A percentile compares a stretch with the other conserved stretches of the same genome.
These are phyloP conservation scores for Sapria himalayana DNA, from an alignment of 345 rosid species.

Conservation along the genomic window DNA sequence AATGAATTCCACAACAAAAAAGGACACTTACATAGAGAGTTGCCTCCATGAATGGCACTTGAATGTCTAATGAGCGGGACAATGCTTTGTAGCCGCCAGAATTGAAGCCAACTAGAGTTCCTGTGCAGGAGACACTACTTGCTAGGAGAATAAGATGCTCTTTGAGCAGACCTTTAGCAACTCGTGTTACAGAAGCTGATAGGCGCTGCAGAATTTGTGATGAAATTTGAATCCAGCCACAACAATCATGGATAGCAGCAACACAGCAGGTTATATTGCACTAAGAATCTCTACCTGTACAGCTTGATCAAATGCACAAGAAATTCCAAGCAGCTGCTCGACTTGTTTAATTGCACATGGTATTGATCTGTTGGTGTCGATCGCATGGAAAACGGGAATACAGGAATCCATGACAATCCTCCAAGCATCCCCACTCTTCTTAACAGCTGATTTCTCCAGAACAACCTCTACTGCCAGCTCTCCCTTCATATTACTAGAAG, in stretches of 20 bases:
- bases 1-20: no score
- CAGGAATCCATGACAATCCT: slow-evolving; percentile 70
- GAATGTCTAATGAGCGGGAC: slow-evolving; percentile 48
- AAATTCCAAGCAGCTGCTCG: slow-evolving; percentile 69
- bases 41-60: slow-evolving; percentile 94
- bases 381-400: slow-evolving; percentile 61
- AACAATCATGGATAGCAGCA: no score
- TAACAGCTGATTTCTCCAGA: slow-evolving; percentile 52
- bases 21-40: slow-evolving; percentile 56
- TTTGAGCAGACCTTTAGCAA: slow-evolving; percentile 64
- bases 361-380: slow-evolving; percentile 59
- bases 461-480: slow-evolving; percentile 60
- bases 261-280: no score
- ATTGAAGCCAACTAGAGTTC: slow-evolving; percentile 72
- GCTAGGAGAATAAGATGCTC: slow-evolving; percentile 80
- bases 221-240: not conserved
- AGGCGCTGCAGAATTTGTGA: slow-evolving; percentile 45
- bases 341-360: slow-evolving; percentile 85
- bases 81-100: slow-evolving; percentile 67
- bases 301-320: slow-evolving; percentile 84
- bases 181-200: slow-evolving; percentile 59
- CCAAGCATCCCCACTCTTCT: slow-evolving; percentile 89
- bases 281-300: no score
- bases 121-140: slow-evolving; percentile 77
- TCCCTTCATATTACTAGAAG: slow-evolving; percentile 28